phyloP scores from a whole-genome alignment of 2,329 filamentous ascomycete species.

The Didymellaceae sp. region DNA sequence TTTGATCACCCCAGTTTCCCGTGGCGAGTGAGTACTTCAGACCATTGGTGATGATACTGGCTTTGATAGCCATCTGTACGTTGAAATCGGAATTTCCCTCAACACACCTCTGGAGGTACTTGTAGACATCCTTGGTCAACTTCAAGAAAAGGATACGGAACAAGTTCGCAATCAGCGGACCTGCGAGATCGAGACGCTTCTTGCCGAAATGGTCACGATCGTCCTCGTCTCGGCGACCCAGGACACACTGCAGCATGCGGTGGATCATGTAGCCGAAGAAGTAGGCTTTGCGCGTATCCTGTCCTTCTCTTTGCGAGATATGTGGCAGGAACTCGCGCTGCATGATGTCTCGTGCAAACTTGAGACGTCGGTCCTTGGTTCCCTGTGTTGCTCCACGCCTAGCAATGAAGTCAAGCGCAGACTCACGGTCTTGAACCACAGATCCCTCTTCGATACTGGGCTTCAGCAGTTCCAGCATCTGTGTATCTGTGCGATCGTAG shows the following conservation, averaged over 20 bases:
- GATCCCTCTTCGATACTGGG: conserved; percentile 98
- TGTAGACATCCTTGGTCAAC: conserved; percentile 87
- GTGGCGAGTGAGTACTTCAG: conserved; percentile 97
- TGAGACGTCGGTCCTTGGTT: conserved; percentile 86
- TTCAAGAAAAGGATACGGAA: conserved; percentile 92
- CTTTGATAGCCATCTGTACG: conserved; percentile 87
- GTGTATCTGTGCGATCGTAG: conserved; percentile 91
- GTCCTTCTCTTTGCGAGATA: conserved; percentile 93
- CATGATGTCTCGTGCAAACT: conserved; percentile 90
- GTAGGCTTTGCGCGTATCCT: conserved; percentile 94
- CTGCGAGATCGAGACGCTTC: conserved; percentile 94
- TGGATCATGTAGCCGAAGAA: conserved; percentile 99
- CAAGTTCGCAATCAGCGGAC: conserved; percentile 91
- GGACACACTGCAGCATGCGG: conserved; percentile 87
- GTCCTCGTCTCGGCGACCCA: conserved; percentile 91
- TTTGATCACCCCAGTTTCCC: conserved; percentile 99
- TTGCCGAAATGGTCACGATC: conserved; percentile 99
- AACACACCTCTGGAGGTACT: conserved; percentile 90
- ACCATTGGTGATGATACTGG: conserved; percentile 87
- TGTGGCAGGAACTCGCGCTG: conserved; percentile 97
- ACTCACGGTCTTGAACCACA: conserved; percentile 92
- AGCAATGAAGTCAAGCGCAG: conserved; percentile 93
- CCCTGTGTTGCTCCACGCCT: conserved; percentile 81
- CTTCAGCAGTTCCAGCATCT: conserved; percentile 97
- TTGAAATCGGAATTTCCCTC: conserved; percentile 90